Evolutionary conservation across 2,329 filamentous ascomycete species (phyloP).

Genomic region (Pseudogymnoascus sp.): DNA sequence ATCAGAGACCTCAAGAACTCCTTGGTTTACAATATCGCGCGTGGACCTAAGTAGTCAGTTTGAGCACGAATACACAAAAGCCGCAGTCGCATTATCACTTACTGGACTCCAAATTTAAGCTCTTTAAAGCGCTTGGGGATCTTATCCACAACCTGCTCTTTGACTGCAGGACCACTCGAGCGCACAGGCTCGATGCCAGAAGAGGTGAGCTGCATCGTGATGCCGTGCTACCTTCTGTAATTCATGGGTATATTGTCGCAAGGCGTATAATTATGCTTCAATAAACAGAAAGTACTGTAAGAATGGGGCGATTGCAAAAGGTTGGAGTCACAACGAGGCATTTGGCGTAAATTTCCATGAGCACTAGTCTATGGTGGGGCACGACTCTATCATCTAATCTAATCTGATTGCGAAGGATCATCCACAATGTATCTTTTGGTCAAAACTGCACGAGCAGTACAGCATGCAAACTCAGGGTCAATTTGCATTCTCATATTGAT

Average conservation of each 20-base stretch:
- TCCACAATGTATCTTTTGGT: not conserved
- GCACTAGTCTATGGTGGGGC: conserved; percentile 7
- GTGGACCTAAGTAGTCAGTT: conserved; percentile 54
- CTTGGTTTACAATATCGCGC: conserved; percentile 92
- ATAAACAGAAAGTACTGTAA: not conserved
- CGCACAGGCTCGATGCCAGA: conserved; percentile 16
- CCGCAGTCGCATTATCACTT: conserved; percentile 26
- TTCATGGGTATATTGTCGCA: conserved; percentile 4
- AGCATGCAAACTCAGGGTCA: not conserved
- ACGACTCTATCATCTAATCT: conserved; percentile 3
- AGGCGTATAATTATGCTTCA: not conserved
- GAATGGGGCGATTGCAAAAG: not conserved
- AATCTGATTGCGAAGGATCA: conserved; percentile 4
- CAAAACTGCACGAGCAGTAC: not conserved
- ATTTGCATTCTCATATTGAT: not conserved
- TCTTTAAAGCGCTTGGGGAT: conserved; percentile 87
- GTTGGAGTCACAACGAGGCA: conserved; percentile 3
- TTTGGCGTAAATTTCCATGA: conserved; percentile 8
- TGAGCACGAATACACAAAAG: conserved; percentile 34
- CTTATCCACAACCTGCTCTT: conserved; percentile 85
- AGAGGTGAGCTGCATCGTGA: conserved; percentile 22
- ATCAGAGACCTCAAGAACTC: conserved; percentile 90
- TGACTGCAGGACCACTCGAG: conserved; percentile 37
- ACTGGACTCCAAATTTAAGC: conserved; percentile 91
- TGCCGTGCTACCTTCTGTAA: conserved; percentile 2